Conservation (phyloP, 148 eudicot species). For the Talinum fruticosum region DNA sequence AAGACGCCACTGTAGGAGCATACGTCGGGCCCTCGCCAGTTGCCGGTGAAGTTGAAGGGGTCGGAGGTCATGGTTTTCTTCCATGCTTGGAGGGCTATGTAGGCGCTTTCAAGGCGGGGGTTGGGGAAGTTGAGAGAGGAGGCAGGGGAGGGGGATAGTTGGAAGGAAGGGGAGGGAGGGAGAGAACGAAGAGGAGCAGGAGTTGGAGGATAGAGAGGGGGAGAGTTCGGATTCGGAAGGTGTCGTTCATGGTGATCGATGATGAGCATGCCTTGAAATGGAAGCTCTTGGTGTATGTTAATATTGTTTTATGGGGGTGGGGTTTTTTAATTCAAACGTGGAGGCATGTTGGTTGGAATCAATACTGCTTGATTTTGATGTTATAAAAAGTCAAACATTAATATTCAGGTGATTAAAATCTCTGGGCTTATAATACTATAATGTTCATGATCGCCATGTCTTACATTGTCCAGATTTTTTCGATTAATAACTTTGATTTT, state of each 20-base stretch:
- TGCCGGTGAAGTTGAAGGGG: slow-evolving; percentile 49
- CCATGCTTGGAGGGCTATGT: slow-evolving; percentile 66
- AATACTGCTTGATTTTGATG: neutral
- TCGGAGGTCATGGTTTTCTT: slow-evolving; percentile 58
- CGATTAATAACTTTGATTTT: too few relatives aligned
- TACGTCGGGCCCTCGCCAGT: slow-evolving; percentile 56
- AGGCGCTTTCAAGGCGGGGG: slow-evolving; percentile 51
- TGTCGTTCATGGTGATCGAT: neutral
- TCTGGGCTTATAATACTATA: neutral
- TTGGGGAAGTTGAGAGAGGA: slow-evolving; percentile 29
- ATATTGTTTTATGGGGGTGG: neutral
- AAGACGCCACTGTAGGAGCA: slow-evolving; percentile 71
- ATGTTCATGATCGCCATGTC: neutral
- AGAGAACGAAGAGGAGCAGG: neutral
- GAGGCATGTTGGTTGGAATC: neutral
- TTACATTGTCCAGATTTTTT: neutral
- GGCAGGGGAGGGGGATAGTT: slow-evolving; percentile 17
- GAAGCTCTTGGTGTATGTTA: neutral
- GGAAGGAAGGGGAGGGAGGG: neutral
- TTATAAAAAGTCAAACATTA: neutral
- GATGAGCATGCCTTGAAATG: neutral
- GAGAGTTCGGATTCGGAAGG: slow-evolving; percentile 10
- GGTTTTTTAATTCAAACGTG: neutral
- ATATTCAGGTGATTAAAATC: neutral
- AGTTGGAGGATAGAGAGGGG: neutral